Evolutionary conservation across 169 alveolate genomes (phyloP).

Genomic region (Perkinsus olseni): DNA sequence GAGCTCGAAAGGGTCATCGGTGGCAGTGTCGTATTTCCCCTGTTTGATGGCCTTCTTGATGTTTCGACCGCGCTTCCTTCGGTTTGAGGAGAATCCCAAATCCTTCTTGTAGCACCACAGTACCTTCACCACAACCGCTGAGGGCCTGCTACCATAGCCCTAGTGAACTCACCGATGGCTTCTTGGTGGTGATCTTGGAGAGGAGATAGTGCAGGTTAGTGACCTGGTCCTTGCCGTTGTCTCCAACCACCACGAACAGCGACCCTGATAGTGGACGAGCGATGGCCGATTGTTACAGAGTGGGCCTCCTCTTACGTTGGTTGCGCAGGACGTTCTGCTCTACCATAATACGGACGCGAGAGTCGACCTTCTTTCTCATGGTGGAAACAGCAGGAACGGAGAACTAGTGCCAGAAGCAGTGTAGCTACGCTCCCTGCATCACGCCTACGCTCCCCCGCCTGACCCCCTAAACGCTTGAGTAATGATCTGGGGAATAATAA

Average conservation of each 20-base stretch:
- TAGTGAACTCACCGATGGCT: neutral
- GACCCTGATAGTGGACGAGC: too few relatives aligned
- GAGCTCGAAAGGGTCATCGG: constrained; percentile 93
- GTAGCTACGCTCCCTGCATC: too few relatives aligned
- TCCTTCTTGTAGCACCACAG: constrained; percentile 99
- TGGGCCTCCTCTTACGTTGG: neutral
- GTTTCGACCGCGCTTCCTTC: constrained; percentile 86
- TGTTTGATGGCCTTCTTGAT: constrained; percentile 79
- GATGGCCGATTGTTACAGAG: too few relatives aligned
- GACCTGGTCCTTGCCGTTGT: constrained; percentile 90
- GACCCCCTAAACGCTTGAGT: too few relatives aligned
- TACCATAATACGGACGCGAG: constrained; percentile 1
- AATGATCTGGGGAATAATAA: too few relatives aligned
- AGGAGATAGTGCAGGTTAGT: constrained; percentile 72
- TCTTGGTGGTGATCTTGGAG: constrained; percentile 28
- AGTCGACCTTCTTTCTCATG: neutral
- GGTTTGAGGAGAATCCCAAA: constrained; percentile 91
- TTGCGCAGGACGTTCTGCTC: neutral
- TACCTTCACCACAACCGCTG: constrained; percentile 12
- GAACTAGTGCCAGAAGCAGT: too few relatives aligned
- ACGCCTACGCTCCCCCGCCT: too few relatives aligned
- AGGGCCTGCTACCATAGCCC: neutral
- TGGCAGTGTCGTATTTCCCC: constrained; percentile 85
- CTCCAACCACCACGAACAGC: constrained; percentile 92
- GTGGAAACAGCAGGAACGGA: too few relatives aligned